These are phyloP conservation scores for Coniferiporia sulphurascens DNA, from an alignment of 1,284 basidiomycete genomes.

Conservation along the genomic window DNA sequence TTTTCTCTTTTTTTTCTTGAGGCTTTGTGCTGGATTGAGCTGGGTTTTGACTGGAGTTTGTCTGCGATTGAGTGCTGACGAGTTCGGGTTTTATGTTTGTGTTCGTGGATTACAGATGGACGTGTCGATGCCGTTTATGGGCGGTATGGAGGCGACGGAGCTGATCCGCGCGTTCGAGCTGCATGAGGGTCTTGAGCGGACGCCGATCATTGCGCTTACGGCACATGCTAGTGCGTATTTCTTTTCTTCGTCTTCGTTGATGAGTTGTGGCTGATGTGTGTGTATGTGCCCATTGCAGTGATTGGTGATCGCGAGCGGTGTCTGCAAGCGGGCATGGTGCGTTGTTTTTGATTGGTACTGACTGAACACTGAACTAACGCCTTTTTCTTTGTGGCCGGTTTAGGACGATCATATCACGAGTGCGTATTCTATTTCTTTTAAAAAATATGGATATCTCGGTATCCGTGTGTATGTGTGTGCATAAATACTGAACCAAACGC, in stretches of 20 bases:
- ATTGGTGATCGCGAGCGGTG: slow-evolving; percentile 94
- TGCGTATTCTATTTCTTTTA: slow-evolving; percentile 32
- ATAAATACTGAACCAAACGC: background rate
- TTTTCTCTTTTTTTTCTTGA: too few relatives aligned
- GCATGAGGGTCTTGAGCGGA: slow-evolving; percentile 64
- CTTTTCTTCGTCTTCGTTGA: slow-evolving; percentile 2
- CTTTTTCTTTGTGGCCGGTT: background rate
- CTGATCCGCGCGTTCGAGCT: slow-evolving; percentile 80
- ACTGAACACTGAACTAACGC: too few relatives aligned
- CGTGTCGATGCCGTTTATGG: slow-evolving; percentile 97
- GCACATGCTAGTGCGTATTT: slow-evolving; percentile 76
- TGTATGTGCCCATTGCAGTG: slow-evolving; percentile 52
- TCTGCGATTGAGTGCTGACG: background rate
- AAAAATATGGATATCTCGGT: slow-evolving; percentile 2
- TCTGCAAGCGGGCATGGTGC: slow-evolving; percentile 83
- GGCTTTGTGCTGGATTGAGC: too few relatives aligned
- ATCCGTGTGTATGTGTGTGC: slow-evolving; percentile 14
- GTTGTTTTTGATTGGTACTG: too few relatives aligned
- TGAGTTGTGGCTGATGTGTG: background rate
- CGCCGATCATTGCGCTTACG: slow-evolving; percentile 94
- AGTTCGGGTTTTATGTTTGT: background rate
- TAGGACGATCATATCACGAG: slow-evolving; percentile 72
- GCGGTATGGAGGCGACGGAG: slow-evolving; percentile 87
- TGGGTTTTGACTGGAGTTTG: too few relatives aligned
- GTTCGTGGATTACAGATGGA: slow-evolving; percentile 70